A percentile compares a stretch with the other conserved stretches of the same genome.
phyloP scores from a whole-genome alignment of 352 stramenopile species.

The Saprolegnia parasitica region DNA sequence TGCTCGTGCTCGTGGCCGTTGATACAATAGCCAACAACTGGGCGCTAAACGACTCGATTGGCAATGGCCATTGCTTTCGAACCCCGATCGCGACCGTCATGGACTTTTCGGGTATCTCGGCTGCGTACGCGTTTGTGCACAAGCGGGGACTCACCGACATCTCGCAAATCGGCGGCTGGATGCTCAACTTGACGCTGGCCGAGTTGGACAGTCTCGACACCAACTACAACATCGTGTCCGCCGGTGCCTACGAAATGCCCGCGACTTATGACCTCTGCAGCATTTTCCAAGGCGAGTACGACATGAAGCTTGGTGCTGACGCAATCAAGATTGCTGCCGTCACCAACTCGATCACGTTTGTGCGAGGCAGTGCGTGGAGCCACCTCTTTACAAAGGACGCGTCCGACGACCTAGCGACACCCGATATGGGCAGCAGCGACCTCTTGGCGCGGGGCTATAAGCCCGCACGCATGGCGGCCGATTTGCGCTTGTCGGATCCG shows the following conservation, averaged over 20 bases:
- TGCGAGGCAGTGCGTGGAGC: constrained; percentile 5
- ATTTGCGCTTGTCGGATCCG: neutral
- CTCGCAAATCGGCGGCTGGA: neutral
- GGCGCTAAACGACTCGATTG: constrained; percentile 18
- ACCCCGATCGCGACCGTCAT: constrained; percentile 1
- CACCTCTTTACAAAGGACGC: neutral
- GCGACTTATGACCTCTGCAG: constrained; percentile 1
- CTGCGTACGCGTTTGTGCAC: neutral
- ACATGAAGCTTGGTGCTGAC: neutral
- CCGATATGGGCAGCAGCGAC: neutral
- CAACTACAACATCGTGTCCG: constrained; percentile 1
- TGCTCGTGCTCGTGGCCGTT: neutral
- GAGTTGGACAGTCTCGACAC: neutral
- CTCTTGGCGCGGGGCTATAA: neutral
- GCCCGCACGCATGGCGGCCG: neutral
- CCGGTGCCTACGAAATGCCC: neutral
- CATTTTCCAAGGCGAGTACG: neutral
- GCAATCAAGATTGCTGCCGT: neutral
- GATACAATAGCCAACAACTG: constrained; percentile 23
- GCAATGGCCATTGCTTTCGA: constrained; percentile 1
- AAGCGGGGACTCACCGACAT: neutral
- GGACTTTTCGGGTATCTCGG: neutral
- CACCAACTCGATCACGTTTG: constrained; percentile 14
- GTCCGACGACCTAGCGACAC: neutral
- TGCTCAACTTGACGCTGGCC: constrained; percentile 1